Evolutionary conservation across 176 grass and related monocot species (phyloP), one percentile per base, ranked within the genome.

Genomic region (Musa troglodytarum): DNA sequence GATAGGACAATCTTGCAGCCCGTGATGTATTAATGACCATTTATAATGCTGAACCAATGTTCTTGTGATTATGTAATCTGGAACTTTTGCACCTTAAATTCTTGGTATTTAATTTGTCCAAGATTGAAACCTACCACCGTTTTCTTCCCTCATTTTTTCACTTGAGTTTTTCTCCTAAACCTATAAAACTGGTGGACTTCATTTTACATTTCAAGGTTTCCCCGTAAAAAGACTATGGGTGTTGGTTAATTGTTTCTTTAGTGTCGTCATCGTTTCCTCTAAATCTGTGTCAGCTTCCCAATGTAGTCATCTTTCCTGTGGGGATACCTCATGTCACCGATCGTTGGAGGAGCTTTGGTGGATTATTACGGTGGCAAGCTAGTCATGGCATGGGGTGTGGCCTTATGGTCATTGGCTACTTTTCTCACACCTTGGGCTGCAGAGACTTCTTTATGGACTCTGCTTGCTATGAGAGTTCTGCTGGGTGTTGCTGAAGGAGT

Each of bases 351-450:
- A 82, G 82, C 84, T 3, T 84, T 98, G 29, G 95, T 98, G 26
- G 95, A 98, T 76, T 87, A 91, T 76, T 89, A 98, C 5, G 90
- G 95, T 2, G 90, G 95, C 59, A 98, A 93, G 74, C 72, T 83
- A 81, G 95, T 98, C 79, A 93, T 98, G 95, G 82, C 95, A 71
- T 91, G 85, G 28, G 90, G 90, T 81, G 90, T 98, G 68, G 82
- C 90, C 12, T 82, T 98, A 80, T 98, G 95, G 95, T 98, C 95
- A 17, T 77, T 91, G 70, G 95, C 95, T 15, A 98, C 95, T 74
- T 89, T 98, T 73, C 73, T 98, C 49, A 93, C 90, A 58, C 95
- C 95, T 61, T 98, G 90, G 95, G 95, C 90, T 78, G 95, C 90
- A 67, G 76, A 82, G 22, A 82, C 82, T 28, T 93, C 95, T 75